These are phyloP conservation scores for Camelina neglecta DNA, from an alignment of 345 rosid genomes.

Conservation along the genomic window DNA sequence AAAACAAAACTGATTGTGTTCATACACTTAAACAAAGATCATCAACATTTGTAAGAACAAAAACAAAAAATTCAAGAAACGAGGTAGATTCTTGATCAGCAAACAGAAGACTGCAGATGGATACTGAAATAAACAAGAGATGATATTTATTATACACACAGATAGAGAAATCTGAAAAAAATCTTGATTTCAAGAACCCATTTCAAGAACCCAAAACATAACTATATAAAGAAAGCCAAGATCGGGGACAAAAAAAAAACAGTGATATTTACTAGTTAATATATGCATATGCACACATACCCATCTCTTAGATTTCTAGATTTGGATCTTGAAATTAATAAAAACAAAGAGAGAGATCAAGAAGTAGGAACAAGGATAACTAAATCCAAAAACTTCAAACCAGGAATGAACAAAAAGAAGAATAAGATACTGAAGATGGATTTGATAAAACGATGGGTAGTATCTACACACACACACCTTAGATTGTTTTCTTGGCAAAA, in stretches of 20 bases:
- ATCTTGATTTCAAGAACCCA: conserved; percentile 19
- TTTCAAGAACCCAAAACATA: conserved; percentile 9
- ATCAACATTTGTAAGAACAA: not conserved
- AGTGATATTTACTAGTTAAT: conserved; percentile 26
- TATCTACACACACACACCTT: conserved; percentile 22
- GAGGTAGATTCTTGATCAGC: conserved; percentile 17
- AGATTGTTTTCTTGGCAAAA: conserved; percentile 28
- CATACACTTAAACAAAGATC: conserved; percentile 10
- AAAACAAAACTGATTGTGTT: conserved; percentile 19
- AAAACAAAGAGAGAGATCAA: not conserved
- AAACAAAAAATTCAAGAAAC: not conserved
- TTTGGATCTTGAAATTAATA: conserved; percentile 19
- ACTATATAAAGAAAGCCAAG: conserved; percentile 14
- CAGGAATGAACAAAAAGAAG: conserved; percentile 16
- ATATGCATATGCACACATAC: conserved; percentile 15
- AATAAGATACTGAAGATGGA: conserved; percentile 5
- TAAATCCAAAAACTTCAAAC: conserved; percentile 2
- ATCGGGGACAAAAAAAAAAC: not conserved
- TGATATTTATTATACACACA: conserved; percentile 26
- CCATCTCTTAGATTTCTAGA: conserved; percentile 34
- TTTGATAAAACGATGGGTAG: conserved; percentile 8
- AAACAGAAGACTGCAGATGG: not conserved
- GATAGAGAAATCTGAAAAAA: not conserved
- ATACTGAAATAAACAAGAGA: conserved; percentile 18
- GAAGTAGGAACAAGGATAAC: conserved; percentile 1